Evolutionary conservation across 2,329 filamentous ascomycete genomes (phyloP).

Genomic region (Talaromyces verruculosus): DNA sequence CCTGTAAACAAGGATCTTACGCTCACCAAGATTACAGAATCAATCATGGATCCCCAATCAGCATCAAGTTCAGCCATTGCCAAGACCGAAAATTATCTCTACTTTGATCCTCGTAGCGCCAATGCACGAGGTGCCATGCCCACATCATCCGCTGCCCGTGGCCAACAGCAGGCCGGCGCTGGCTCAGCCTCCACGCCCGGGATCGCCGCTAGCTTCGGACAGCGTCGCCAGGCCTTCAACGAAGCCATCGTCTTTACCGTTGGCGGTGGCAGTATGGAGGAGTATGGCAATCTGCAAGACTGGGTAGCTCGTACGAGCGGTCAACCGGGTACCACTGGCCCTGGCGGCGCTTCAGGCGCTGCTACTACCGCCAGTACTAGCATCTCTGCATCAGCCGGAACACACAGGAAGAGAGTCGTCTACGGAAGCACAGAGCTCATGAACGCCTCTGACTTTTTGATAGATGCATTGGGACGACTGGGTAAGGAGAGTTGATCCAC

Average conservation of each 20-base stretch:
- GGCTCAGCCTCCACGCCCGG: constrained; percentile 56
- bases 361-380: not conserved
- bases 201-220: constrained; percentile 82
- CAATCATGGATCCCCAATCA: constrained; percentile 91
- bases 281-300: constrained; percentile 95
- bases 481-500: constrained; percentile 53
- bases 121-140: constrained; percentile 92
- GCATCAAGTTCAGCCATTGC: constrained; percentile 89
- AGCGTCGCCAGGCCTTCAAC: constrained; percentile 82
- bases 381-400: constrained; percentile 43
- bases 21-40: constrained; percentile 96
- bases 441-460: constrained; percentile 62
- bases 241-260: constrained; percentile 94
- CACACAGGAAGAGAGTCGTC: constrained; percentile 72
- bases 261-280: constrained; percentile 96
- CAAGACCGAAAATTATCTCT: constrained; percentile 94
- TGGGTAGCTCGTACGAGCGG: constrained; percentile 78
- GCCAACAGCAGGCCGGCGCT: constrained; percentile 47
- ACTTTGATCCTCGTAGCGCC: constrained; percentile 91
- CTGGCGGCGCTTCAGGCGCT: constrained; percentile 35
- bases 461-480: constrained; percentile 56
- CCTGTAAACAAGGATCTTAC: constrained; percentile 93
- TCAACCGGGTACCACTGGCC: constrained; percentile 52
- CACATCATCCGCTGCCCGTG: constrained; percentile 62
- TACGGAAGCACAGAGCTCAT: constrained; percentile 86